Evolutionary conservation across 257 asterid genomes (phyloP).

Genomic region (Lavandula angustifolia): DNA sequence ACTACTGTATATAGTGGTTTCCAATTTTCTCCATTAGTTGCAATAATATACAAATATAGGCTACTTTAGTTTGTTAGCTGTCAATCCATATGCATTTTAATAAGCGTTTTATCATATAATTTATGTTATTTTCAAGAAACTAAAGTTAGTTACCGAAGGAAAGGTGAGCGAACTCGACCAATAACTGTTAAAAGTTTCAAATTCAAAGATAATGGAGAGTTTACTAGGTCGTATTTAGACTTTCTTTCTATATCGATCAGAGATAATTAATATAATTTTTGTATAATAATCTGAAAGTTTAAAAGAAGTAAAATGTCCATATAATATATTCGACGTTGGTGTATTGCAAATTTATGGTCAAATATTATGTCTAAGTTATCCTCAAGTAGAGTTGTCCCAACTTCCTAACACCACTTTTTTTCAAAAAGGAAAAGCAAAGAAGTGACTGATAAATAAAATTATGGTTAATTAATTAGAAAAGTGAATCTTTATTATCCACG

Average conservation of each 20-base stretch:
- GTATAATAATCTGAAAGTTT: no score
- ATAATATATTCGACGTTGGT: no score
- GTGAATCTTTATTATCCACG: constrained; percentile 65
- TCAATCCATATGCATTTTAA: neutral
- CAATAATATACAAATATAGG: neutral
- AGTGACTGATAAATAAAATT: constrained; percentile 14
- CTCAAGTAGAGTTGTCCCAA: constrained; percentile 28
- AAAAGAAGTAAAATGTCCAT: no score
- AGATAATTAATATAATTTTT: no score
- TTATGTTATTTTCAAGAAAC: neutral
- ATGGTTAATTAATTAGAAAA: constrained; percentile 20
- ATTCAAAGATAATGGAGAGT: constrained; percentile 25
- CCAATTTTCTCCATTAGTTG: neutral
- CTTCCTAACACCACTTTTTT: constrained; percentile 39
- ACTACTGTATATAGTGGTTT: no score
- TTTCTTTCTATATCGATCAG: neutral
- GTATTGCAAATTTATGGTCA: no score
- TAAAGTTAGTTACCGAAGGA: constrained; percentile 24
- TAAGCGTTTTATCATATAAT: neutral
- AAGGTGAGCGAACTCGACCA: constrained; percentile 22
- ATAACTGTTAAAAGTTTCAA: constrained; percentile 26
- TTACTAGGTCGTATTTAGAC: constrained; percentile 25
- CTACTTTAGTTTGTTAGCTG: neutral
- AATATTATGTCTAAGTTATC: no score
- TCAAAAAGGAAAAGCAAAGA: constrained; percentile 25